Evolutionary conservation across 2,329 filamentous ascomycete genomes (phyloP), one percentile per base, ranked within the genome.

Genomic region (Spiromastix sp.): DNA sequence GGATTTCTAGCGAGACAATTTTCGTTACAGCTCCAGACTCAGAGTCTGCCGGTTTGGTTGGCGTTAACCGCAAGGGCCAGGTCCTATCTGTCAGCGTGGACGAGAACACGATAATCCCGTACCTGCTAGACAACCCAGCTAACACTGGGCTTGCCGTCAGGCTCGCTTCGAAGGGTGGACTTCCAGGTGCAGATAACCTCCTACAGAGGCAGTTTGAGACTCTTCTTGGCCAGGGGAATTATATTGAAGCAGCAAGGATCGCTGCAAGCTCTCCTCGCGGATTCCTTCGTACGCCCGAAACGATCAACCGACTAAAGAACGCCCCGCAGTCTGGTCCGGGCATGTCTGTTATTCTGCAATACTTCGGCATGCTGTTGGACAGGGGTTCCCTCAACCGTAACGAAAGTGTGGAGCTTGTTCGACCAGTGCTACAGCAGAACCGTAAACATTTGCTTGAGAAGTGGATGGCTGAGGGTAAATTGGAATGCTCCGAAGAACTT

Each of bases 1-100:
- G 93, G 50, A 98, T 98, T 54, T 98, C 91, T 21, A 94, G 86
- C 68, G 91, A 98, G 58, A 98, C 91, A 17, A 96, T 98, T 58
- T 98, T 98, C 67, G 93, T 89, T 17, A 95, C 87, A 13, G 81
- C 85, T 30, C 68, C 79, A 22, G 91, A 98, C 57, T 73, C 74
- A 36, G 79, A 86, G 15, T 93, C 85, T 12, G 77, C 81, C 30
- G 93, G 93, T 50, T 81, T 98, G 43, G 74, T 98, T 35, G 86
- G 85, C 49, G 89, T 98, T 57, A 98, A 98, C 68, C 81, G 93
- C 54, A 94, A 94, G 68, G 93, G 91, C 44, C 91, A 98, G 64
- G 87, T 96, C 30, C 73, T 98, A 42, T 85, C 87, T 38, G 91
- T 96, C 42, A 87, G 81, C 46, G 81, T 98, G 42, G 87, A 96